Base-by-base conservation (phyloP, 169 alveolate genomes). In the Eimeria necatrix region DNA sequence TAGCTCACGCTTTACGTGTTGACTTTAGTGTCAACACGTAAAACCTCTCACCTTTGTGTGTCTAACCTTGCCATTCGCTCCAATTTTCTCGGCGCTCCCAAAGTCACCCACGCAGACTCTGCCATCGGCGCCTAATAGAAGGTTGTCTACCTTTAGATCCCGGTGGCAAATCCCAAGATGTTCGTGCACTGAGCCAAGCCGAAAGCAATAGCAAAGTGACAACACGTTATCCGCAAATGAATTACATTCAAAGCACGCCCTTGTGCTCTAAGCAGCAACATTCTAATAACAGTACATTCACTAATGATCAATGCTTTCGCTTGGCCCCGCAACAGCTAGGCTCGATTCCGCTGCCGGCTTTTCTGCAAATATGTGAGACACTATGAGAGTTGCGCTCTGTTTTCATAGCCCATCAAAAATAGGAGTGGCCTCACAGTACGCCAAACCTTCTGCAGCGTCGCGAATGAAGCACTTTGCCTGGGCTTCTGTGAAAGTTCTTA, bases 61-160 rank as follows among this genome's bases (percentile, higher is more conserved):
- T 51, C 91, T 48, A 26, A 94, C 96, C n/a, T 59, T 59, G 88
- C 94, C 94, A 10, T 86, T 51, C 32, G 90, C 83, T 24, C 83
- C 94, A 94, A 94, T 94, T 22, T 83, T 49, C 59, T 94, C 96
- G 16, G 96, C 94, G 52, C 91, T 49, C 18, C 94, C 96, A 61
- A 94, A 73, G 74, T 94, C 96, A 14, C 96, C 96, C 2, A 85
- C 22, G 12, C 89, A 74, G 53, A 94, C 96, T 12, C 84, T 52
- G 51, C 96, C 96, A 24, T 94, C 93, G 22, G 89, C 93, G 16
- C 91, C 93, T 93, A 94, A 61, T 18, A 94, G 85, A 32, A 94
- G 83, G 52, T 94, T 94, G 89, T 94, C 93, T 9, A 93, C 95
- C 83, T 94, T 94, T n/a, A 94, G 48, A 60, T 94, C 96, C 59